These are phyloP conservation scores for Batrachochytrium dendrobatidis DNA, from an alignment of 371 early-diverging fungal species.

Conservation along the genomic window DNA sequence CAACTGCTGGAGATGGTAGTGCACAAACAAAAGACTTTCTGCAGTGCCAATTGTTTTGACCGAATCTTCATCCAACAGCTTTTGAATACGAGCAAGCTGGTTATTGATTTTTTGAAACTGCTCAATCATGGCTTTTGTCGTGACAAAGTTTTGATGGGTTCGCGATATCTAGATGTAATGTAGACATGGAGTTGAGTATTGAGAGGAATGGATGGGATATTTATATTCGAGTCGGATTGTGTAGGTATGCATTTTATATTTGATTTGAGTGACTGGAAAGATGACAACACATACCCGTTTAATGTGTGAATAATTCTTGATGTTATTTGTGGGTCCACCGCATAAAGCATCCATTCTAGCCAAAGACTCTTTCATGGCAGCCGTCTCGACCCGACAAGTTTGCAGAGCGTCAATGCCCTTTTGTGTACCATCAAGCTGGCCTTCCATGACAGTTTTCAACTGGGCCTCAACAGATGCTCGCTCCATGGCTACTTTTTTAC, in stretches of 20 bases:
- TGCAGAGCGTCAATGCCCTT: slow-evolving; percentile 75
- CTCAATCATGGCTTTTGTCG: slow-evolving; percentile 72
- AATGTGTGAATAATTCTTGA: slow-evolving; percentile 79
- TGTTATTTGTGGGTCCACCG: slow-evolving; percentile 71
- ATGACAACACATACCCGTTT: slow-evolving; percentile 66
- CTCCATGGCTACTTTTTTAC: slow-evolving; percentile 77
- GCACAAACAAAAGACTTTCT: slow-evolving; percentile 71
- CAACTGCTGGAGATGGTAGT: slow-evolving; percentile 79
- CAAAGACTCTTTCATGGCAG: slow-evolving; percentile 63
- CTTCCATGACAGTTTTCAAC: slow-evolving; percentile 84
- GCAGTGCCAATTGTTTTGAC: slow-evolving; percentile 47
- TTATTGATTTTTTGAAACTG: slow-evolving; percentile 79
- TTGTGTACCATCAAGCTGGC: slow-evolving; percentile 85
- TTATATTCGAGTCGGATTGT: no score
- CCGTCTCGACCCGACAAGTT: slow-evolving; percentile 58
- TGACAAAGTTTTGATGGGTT: slow-evolving; percentile 86
- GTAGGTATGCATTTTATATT: no score
- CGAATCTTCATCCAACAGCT: slow-evolving; percentile 65
- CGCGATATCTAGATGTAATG: slow-evolving; percentile 61
- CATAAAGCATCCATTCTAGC: slow-evolving; percentile 74
- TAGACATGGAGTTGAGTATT: not conserved
- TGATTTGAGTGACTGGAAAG: no score
- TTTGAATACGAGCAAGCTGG: slow-evolving; percentile 61
- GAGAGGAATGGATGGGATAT: not conserved
- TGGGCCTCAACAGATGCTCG: slow-evolving; percentile 92